Base-by-base conservation (phyloP, 1,139 yeast genomes). In the Yamadazyma atmosphaerica region DNA sequence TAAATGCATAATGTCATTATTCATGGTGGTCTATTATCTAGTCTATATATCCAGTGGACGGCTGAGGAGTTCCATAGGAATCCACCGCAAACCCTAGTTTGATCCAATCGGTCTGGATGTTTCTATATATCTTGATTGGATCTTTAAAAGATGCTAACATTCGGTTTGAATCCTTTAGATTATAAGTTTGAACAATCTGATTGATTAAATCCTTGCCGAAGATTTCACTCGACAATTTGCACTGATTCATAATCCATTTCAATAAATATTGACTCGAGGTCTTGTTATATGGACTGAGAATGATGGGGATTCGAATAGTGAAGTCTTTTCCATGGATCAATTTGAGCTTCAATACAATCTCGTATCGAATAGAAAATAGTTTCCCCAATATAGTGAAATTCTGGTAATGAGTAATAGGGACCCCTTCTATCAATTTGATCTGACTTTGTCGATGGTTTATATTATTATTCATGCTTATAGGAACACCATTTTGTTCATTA, bases 241-340 rank as follows among this genome's bases (percentile, higher is more conserved):
- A 74, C 52, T 81, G 84, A 35, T 66, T 64, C 46, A 69, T 54
- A n/a, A 81, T 77, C 74, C 77, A 79, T 53, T 57, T 68, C 47
- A 68, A 61, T 34, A 72, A 55, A 50, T 68, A 69, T 39, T 59
- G 71, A 39, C 76, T 73, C 52, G 65, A 69, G 15, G 40, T 51
- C 38, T 71, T 61, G 56, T 81, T 79, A 58, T 60, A 74, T 1
- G 83, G 81, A 35, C 82, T 64, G 0, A 81, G 67, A 0, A 75
- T 75, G 3, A 81, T 58, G 1, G 84, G 85, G 12, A 79, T 64
- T 16, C 65, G 55, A 6, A 77, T 56, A 32, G 68, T 77, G 42
- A 75, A 62, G 45, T 75, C 78, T 46, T 74, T 74, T 4, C 74
- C 74, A 39, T 71, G 74, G 15, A 62, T 58, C 19, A 80, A 56